Evolutionary conservation across 305 asterid species (phyloP), one percentile per base, ranked within the genome.

Genomic region (Monarda citriodora): DNA sequence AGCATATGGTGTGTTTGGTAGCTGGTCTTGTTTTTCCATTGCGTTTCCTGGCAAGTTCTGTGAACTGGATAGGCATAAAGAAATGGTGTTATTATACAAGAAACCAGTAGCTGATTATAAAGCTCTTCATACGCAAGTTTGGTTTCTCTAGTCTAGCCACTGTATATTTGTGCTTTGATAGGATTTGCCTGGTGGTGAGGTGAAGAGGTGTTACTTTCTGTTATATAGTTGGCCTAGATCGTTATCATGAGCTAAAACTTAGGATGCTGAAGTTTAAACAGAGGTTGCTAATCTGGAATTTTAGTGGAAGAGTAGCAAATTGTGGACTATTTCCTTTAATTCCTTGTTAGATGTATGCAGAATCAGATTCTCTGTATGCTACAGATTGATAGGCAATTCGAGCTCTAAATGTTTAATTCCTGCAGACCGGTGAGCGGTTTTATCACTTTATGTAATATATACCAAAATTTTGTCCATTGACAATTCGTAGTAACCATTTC

Each of bases 41-140:
- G 48, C 5, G 41, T 29, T 42, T 9, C 29, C 32, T 22, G 20
- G 31, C 15, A 48, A 20, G 31, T 10, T 6, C 12, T 0, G 12
- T 3, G 13, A 20, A 22, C 50, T 7, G 15, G 45, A 3, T 36
- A 12, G 5, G 40, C 40, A 8, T 8, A 36, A 9, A 36, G 10
- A 5, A 36, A 9, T n/a, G n/a, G 2, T 36, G 20, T 37, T 38
- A 10, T 22, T 16, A 32, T 14, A 15, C 45, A 29, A 20, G 29
- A 31, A 26, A 41, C 42, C n/a, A 54, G 12, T 60, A 17, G 41
- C 12, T 32, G 49, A 53, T 40, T 18, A 34, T 44, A 15, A 38
- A 58, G 48, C 56, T 60, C 40, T 61, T 61, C 11, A 25, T 26
- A 37, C 29, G 71, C 25, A 50, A 31, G 58, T 22, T 16, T 34